Base-by-base conservation (phyloP, 495 filamentous ascomycete species). In the Xylaria telfairii region DNA sequence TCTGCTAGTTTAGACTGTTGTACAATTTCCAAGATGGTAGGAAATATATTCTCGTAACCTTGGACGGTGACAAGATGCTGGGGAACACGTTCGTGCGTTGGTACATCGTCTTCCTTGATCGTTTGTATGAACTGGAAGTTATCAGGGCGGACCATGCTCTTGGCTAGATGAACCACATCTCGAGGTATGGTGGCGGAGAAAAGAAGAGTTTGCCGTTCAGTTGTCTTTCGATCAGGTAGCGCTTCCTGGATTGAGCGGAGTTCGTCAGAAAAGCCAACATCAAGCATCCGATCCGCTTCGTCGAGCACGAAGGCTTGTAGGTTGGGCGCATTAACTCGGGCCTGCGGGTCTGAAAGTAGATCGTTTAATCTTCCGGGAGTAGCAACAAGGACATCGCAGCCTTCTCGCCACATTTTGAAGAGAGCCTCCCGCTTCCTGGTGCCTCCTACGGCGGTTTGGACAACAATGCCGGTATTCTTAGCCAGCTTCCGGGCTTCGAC, bases 291-390 rank as follows among this genome's bases (percentile, higher is more conserved):
- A 80, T 99, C 96, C 1, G 95, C 96, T 82, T 99, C 96, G 74
- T 99, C 96, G 42, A 99, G 85, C 46, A 98, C 96, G 26, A 99
- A 81, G n/a, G 90, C 87, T 61, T 87, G 88, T 51, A 98, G 81
- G 13, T 89, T 88, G 15, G 94, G 92, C 8, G 92, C 92, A 10
- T 80, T 78, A n/a, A 99, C 86, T 42, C 90, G 84, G 67, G 83
- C 87, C 44, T 76, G 74, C 0, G 79, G 83, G 75, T 98, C 95
- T 0, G 88, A 87, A 17, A 99, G 82, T 63, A 99, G 84, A 81
- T 99, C 96, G 68, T 91, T 86, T 42, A 98, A 82, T 73, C 96
- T 92, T 17, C 96, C 96, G 5, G 96, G 96, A 10, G 96, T 98
- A 70, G 90, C 96, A 60, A 99, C 88, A 37, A 99, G 85, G 34